Conservation (phyloP, 2,329 filamentous ascomycete genomes). For the Neurospora sp. region DNA sequence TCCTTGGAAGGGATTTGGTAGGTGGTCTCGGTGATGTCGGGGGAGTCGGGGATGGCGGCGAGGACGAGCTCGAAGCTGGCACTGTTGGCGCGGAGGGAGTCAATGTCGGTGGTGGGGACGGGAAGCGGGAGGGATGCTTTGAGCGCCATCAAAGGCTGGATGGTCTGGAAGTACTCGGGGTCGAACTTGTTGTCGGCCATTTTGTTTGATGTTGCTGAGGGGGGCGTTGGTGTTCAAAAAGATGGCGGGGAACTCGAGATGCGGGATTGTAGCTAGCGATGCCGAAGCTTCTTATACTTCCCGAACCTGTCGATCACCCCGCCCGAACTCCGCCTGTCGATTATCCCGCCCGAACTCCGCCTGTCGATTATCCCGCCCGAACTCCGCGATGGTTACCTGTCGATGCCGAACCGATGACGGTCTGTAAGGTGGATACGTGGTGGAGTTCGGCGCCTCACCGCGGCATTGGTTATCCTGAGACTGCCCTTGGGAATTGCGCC, state of each 20-base stretch:
- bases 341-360: not conserved
- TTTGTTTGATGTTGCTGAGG: not conserved
- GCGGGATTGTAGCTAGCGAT: not conserved
- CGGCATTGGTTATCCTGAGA: not conserved
- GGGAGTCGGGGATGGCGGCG: not conserved
- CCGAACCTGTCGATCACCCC: not conserved
- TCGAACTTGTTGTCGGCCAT: constrained; percentile 6
- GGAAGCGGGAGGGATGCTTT: not conserved
- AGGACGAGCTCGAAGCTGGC: not conserved
- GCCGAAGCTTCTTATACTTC: not conserved
- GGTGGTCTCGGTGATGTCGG: constrained; percentile 2
- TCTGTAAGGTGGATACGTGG: not conserved
- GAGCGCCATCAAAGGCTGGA: constrained; percentile 2
- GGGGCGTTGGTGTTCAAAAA: not conserved
- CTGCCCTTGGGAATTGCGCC: not conserved
- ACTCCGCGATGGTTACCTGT: not conserved
- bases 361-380: not conserved
- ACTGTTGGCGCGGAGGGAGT: constrained; percentile 5
- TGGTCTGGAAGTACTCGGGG: constrained; percentile 10
- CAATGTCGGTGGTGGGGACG: not conserved
- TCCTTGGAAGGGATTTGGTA: constrained; percentile 4
- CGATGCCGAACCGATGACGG: not conserved
- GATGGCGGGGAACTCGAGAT: not conserved
- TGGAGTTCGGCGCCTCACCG: not conserved
- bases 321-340: not conserved